phyloP scores from a whole-genome alignment of 2,329 filamentous ascomycete genomes.

The Verticillium zaregamsianum region DNA sequence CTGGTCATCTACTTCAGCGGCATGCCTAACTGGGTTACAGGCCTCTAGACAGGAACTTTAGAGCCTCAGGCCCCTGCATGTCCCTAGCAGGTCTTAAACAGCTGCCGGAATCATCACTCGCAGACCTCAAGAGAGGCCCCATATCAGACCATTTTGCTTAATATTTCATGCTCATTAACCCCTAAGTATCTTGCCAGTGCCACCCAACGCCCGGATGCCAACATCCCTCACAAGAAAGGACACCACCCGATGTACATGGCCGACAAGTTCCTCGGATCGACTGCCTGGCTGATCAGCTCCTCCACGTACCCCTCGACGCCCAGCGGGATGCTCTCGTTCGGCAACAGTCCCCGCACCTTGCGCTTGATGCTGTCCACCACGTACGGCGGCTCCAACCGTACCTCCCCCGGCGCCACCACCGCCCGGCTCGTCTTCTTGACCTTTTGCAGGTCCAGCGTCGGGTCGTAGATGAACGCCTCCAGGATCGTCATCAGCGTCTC shows the following conservation, averaged over 20 bases:
- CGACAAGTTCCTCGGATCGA: constrained; percentile 72
- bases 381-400: constrained; percentile 57
- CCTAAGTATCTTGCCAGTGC: neutral
- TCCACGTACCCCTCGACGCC: constrained; percentile 98
- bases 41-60: too few species aligned
- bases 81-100: too few species aligned
- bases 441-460: constrained; percentile 82
- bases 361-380: constrained; percentile 85
- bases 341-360: constrained; percentile 80
- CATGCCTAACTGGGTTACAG: too few species aligned
- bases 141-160: too few species aligned
- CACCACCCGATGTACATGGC: constrained; percentile 98
- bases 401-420: constrained; percentile 31
- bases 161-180: neutral
- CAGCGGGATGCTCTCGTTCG: constrained; percentile 85
- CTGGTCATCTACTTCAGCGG: too few species aligned
- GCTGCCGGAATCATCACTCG: too few species aligned
- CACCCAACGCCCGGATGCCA: neutral
- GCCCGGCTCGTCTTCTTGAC: constrained; percentile 57
- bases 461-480: constrained; percentile 95
- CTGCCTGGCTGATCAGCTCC: constrained; percentile 84
- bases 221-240: constrained; percentile 44
- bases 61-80: too few species aligned
- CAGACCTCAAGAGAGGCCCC: too few species aligned
- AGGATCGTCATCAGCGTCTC: constrained; percentile 97